phyloP scores from a whole-genome alignment of 805 yeast genomes.

The Wickerhamiella australiensis region DNA sequence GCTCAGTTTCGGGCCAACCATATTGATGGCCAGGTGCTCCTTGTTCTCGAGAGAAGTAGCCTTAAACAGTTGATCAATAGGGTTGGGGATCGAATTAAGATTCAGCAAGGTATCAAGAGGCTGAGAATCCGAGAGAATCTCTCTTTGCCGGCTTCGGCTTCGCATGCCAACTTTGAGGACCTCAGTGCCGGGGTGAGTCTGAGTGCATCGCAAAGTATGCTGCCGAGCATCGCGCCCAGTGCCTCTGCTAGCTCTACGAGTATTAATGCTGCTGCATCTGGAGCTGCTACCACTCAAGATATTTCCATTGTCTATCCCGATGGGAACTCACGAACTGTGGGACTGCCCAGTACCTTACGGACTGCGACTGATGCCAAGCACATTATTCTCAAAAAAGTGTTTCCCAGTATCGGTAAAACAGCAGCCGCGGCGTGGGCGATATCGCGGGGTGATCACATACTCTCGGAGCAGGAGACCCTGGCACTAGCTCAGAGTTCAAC shows the following conservation, averaged over 20 bases:
- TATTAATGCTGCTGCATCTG: neutral
- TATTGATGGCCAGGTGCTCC: conserved; percentile 43
- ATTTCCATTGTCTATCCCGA: conserved; percentile 11
- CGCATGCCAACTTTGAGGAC: conserved; percentile 2
- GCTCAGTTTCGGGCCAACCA: conserved; percentile 34
- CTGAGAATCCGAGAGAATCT: conserved; percentile 20
- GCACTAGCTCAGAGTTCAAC: conserved; percentile 14
- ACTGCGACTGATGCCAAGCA: conserved; percentile 17
- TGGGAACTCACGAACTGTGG: conserved; percentile 12
- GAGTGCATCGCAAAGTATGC: neutral
- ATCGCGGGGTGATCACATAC: conserved; percentile 7
- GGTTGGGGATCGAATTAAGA: conserved; percentile 70
- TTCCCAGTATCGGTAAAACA: conserved; percentile 15
- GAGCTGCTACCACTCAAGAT: neutral
- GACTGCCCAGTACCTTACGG: conserved; percentile 3
- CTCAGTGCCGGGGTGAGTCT: neutral
- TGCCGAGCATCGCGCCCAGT: neutral
- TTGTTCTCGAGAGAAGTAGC: conserved; percentile 50
- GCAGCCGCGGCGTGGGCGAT: conserved; percentile 13
- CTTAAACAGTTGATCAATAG: conserved; percentile 61
- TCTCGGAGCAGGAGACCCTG: conserved; percentile 18
- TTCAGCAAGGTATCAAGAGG: conserved; percentile 46
- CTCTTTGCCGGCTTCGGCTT: neutral
- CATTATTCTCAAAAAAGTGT: conserved; percentile 10
- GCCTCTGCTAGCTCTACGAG: neutral